Conservation (phyloP, 2,329 filamentous ascomycete species). For the Aureobasidium sp. region DNA sequence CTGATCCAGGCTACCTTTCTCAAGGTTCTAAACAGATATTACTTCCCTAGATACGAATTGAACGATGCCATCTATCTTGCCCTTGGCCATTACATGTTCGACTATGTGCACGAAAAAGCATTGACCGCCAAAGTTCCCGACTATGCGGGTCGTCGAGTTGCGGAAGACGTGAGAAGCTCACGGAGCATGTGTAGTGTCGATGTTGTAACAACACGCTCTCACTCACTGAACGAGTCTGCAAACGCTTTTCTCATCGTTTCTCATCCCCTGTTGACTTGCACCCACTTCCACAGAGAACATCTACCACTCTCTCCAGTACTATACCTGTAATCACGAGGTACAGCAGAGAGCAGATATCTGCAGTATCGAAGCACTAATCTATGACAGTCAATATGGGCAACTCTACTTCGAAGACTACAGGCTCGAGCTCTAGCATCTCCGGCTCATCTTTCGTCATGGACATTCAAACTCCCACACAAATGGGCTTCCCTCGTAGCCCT, state of each 20-base stretch:
- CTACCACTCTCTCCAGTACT: no score
- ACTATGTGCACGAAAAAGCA: neutral
- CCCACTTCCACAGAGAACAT: neutral
- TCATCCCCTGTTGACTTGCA: neutral
- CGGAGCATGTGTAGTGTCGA: neutral
- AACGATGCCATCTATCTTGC: neutral
- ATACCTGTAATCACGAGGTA: neutral
- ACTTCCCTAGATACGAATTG: constrained; percentile 3
- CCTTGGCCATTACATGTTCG: neutral
- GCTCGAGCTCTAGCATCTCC: neutral
- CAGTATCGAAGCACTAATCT: neutral
- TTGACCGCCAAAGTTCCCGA: neutral
- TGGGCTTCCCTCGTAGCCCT: constrained; percentile 3
- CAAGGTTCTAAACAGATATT: constrained; percentile 36
- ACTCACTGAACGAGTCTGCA: neutral
- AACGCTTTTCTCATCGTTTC: neutral
- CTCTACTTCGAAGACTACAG: neutral
- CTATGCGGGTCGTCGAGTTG: neutral
- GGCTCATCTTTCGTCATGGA: neutral
- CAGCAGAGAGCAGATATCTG: no score
- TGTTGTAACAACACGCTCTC: neutral
- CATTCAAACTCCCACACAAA: neutral
- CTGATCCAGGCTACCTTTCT: constrained; percentile 40
- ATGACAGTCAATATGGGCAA: neutral
- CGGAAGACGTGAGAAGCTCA: neutral